These are phyloP conservation scores for Odonthalia washingtoniensis DNA, from an alignment of 31 red algal species.

Conservation along the genomic window DNA sequence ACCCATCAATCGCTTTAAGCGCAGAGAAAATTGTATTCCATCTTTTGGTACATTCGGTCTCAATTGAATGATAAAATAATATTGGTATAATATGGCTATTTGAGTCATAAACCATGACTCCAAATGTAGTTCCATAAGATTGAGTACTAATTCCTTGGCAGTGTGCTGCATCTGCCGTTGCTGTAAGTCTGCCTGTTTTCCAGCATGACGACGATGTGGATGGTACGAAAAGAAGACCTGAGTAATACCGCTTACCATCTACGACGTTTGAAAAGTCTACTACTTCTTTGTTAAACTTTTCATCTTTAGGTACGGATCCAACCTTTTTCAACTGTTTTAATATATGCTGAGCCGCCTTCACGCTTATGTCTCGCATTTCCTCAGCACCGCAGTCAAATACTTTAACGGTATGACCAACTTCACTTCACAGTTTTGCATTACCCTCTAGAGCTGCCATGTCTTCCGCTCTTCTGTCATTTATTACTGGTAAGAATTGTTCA, in stretches of 20 bases:
- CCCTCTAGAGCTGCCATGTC: no score
- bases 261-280: slow-evolving; percentile 6
- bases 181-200: not conserved
- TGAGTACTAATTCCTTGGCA: slow-evolving; percentile 40
- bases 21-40: not conserved
- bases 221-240: slow-evolving; percentile 27
- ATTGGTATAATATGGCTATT: slow-evolving; percentile 34
- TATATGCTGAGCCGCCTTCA: not conserved
- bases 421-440: no score
- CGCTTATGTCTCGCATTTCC: not conserved
- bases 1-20: not conserved
- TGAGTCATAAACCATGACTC: slow-evolving; percentile 31
- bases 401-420: no score
- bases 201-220: slow-evolving; percentile 12
- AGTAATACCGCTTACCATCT: slow-evolving; percentile 6
- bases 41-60: slow-evolving; percentile 21
- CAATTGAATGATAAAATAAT: slow-evolving; percentile 24
- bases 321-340: not conserved
- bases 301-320: not conserved
- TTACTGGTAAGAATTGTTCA: no score
- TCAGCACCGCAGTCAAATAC: no score
- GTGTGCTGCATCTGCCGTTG: slow-evolving; percentile 30
- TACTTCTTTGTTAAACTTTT: slow-evolving; percentile 8
- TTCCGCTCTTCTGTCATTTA: no score
- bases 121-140: slow-evolving; percentile 42